Evolutionary conservation across 176 grass and related monocot species (phyloP).

Genomic region (Aegilops longissima): DNA sequence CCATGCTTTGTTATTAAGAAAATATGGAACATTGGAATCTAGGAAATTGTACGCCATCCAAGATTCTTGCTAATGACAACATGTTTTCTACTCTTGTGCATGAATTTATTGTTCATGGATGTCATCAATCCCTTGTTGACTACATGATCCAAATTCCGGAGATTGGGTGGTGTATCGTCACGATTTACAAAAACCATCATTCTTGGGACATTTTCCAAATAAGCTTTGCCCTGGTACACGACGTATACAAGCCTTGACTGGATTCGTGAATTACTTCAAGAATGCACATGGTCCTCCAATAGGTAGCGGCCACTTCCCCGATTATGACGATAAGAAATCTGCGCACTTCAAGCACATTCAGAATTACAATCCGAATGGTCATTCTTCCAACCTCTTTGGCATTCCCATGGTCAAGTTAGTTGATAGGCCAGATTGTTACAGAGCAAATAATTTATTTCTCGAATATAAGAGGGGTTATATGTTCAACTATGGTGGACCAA

Average conservation of each 20-base stretch:
- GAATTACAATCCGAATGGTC: background rate
- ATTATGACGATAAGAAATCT: constrained; percentile 4
- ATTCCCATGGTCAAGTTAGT: background rate
- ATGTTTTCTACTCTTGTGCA: background rate
- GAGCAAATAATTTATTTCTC: background rate
- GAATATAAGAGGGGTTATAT: background rate
- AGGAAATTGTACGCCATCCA: background rate
- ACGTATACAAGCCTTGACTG: background rate
- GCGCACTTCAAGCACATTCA: constrained; percentile 32
- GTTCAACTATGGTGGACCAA: constrained; percentile 21
- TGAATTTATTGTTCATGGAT: background rate
- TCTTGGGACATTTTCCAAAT: constrained; percentile 17
- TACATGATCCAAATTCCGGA: constrained; percentile 34
- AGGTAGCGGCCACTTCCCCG: constrained; percentile 39
- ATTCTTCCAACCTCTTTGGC: background rate
- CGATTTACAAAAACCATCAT: constrained; percentile 10
- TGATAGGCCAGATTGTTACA: background rate
- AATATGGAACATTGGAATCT: background rate
- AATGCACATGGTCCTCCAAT: constrained; percentile 29
- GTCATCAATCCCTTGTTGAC: background rate
- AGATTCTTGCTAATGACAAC: background rate
- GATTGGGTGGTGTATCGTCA: constrained; percentile 47
- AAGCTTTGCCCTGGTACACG: background rate
- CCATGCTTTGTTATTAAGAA: background rate
- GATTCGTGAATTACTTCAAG: constrained; percentile 12